Evolutionary conservation across 2,329 filamentous ascomycete species (phyloP), one percentile per base, ranked within the genome.

Genomic region (Monascus ruber): DNA sequence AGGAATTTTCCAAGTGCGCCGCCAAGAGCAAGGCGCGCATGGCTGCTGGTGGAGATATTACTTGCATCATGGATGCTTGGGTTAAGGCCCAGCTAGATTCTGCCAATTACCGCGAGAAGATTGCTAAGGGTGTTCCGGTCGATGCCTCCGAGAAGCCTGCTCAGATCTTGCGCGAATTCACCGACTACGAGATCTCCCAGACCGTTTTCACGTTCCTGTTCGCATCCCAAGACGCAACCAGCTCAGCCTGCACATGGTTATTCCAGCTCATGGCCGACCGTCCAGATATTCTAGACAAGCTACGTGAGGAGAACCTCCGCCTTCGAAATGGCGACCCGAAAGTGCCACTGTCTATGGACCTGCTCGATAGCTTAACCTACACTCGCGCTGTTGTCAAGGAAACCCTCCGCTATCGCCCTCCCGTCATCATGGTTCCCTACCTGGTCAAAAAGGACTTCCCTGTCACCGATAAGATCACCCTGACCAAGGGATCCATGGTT

Each of bases 371-470:
- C 38, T 77, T 95, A 73, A 76, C 77, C 9, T 95, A 93, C 64
- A 96, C 91, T 33, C 83, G 86, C 42, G 89, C 87, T 32, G 85
- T 94, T 33, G 84, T 96, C 49, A 86, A 84, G 53, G 87, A 94
- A 69, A 81, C 86, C 42, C 77, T 94, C 48, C 85, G 91, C 58
- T 96, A 93, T 72, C 84, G 89, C 41, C 91, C 91, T 47, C 91
- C 91, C 41, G 91, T 98, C 55, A 76, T 95, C 64, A 94, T 98
- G 86, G 85, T 95, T 37, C 91, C 91, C 28, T 96, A 96, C 65
- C 63, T 88, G 45, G 85, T 81, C 48, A 96, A 96, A 81, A 94
- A 94, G 72, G 70, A 84, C 40, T 98, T 96, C 74, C 88, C 88
- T 37, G 82, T 98, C 52, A 86, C 83, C 25, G 77, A 83, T 29